Percentiles rank a stretch among this genome's conserved stretches.
These are phyloP conservation scores for Fusarium subglutinans DNA, from an alignment of 2,329 filamentous ascomycete species.

Conservation along the genomic window DNA sequence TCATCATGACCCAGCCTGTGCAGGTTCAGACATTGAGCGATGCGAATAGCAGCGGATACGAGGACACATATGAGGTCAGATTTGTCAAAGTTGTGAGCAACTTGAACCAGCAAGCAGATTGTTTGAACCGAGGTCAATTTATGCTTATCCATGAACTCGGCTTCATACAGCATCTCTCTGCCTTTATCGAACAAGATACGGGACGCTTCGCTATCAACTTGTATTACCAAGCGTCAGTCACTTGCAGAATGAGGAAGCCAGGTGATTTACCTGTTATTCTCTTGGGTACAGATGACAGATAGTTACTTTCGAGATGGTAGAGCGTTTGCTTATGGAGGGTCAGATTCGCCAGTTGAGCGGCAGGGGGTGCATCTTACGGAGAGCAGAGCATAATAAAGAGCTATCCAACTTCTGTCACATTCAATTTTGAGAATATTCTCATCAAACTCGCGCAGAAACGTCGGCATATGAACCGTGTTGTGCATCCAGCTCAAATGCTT, in stretches of 20 bases:
- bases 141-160: constrained; percentile 3
- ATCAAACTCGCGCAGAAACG: not conserved
- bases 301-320: not conserved
- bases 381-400: not conserved
- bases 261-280: not conserved
- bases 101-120: not conserved
- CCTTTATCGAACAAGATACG: not conserved
- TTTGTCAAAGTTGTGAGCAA: not conserved
- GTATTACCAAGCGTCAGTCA: fast-evolving
- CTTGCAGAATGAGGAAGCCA: fast-evolving
- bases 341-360: fast-evolving
- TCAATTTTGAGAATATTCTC: not conserved
- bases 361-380: not conserved
- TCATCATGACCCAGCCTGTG: not conserved
- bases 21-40: not conserved
- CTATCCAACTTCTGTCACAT: not conserved
- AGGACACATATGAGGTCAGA: not conserved
- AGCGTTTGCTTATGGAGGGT: not conserved
- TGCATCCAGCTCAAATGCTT: not conserved
- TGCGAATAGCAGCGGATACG: not conserved
- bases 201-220: not conserved
- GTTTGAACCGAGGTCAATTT: not conserved
- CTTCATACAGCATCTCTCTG: not conserved
- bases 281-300: fast-evolving
- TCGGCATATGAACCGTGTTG: not conserved